Evolutionary conservation across 2,329 filamentous ascomycete species (phyloP), one percentile per base, ranked within the genome.

Genomic region (Aspergillus ustus): DNA sequence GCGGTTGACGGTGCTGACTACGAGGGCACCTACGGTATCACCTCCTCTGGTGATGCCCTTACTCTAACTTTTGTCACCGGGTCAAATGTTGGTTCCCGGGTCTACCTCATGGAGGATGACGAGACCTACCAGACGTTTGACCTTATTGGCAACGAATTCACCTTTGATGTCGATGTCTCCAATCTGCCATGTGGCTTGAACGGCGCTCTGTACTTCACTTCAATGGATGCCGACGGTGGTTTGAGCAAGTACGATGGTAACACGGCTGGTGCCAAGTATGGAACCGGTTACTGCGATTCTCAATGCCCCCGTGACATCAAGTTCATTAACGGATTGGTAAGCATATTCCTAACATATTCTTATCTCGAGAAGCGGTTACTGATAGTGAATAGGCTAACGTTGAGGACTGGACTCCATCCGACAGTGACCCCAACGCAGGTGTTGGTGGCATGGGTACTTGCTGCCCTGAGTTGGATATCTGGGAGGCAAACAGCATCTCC

Each of bases 131-230:
- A 90, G 77, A 83, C 84, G 72, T 87, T 91, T 77, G 81, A 85
- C 53, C 80, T 90, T 57, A 79, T 86, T 53, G 86, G 86, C 75
- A 83, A 88, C 69, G 89, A 91, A 75, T 87, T 91, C 76, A 88
- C 86, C 59, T 91, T 91, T 65, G 88, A 90, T 62, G 88, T 90
- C 34, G 89, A 91, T 71, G 85, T 90, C 45, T 89, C 87, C 49
- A 83, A 85, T 67, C 80, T 90, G 25, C 84, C 85, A 63, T 91
- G 89, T 69, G 89, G 89, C 63, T 76, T 91, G 63, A 91, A 92
- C 76, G 89, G 89, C 59, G 89, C 89, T 48, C 78, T 91, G 51
- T 91, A 91, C 77, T 81, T 89, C 52, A 79, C 84, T 19, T 78
- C 83, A 66, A 89, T 90, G 74, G 81, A 84, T 4, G 77, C 80